A percentile compares a stretch with the other conserved stretches of the same genome.
Conservation (phyloP, 192 early-diverging fungal species). For the Coemansia sp. region DNA sequence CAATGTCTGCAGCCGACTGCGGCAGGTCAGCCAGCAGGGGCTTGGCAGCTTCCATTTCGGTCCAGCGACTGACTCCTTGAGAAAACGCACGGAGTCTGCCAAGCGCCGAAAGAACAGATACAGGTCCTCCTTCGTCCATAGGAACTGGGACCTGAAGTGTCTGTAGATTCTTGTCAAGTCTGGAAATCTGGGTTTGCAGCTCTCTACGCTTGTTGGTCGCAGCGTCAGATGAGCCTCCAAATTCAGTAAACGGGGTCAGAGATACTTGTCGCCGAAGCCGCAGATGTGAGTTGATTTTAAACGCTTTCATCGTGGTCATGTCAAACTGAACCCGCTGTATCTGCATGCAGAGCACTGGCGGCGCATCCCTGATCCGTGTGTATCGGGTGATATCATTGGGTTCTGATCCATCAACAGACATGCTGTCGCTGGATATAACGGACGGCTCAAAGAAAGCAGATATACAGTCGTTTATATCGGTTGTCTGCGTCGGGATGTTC, state of each 20-base stretch:
- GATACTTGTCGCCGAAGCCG: conserved; percentile 63
- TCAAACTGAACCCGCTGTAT: conserved; percentile 74
- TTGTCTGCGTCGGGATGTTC: conserved; percentile 20
- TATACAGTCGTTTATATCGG: conserved; percentile 56
- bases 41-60: conserved; percentile 13
- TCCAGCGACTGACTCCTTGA: conserved; percentile 30
- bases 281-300: conserved; percentile 73
- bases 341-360: conserved; percentile 72
- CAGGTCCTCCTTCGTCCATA: not conserved
- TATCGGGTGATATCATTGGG: conserved; percentile 4
- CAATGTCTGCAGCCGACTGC: not conserved
- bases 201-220: not conserved
- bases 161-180: conserved; percentile 6
- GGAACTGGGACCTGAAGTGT: conserved; percentile 24
- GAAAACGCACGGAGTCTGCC: conserved; percentile 33
- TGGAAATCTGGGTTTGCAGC: conserved; percentile 7
- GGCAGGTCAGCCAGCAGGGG: conserved; percentile 25
- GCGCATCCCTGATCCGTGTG: conserved; percentile 48
- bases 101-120: conserved; percentile 34
- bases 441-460: conserved; percentile 43
- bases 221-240: conserved; percentile 3
- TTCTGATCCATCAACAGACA: conserved; percentile 10
- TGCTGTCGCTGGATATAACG: conserved; percentile 7
- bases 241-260: conserved; percentile 60
- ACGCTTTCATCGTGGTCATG: conserved; percentile 55